Evolutionary conservation across 2,329 filamentous ascomycete genomes (phyloP).

Genomic region (Lasiodiplodia gonubiensis): DNA sequence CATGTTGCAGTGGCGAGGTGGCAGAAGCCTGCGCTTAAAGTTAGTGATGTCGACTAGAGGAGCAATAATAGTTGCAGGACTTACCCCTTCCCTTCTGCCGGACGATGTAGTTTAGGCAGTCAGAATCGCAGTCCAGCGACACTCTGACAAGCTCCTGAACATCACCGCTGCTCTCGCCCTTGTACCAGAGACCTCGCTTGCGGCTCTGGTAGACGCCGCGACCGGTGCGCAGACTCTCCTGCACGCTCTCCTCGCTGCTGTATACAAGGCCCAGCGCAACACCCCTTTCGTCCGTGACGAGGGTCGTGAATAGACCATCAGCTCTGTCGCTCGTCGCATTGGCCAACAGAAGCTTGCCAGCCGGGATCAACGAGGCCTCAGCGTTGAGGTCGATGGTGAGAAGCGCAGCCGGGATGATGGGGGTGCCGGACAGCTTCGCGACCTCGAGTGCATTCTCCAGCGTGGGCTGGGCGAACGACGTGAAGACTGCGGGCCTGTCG

Average conservation of each 20-base stretch:
- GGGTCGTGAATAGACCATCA: slow-evolving; percentile 85
- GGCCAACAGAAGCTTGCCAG: slow-evolving; percentile 72
- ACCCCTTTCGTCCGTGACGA: slow-evolving; percentile 88
- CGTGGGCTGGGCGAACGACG: slow-evolving; percentile 52
- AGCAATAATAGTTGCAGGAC: slow-evolving; percentile 20
- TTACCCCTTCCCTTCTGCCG: slow-evolving; percentile 79
- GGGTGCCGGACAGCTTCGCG: slow-evolving; percentile 60
- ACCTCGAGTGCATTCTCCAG: slow-evolving; percentile 50
- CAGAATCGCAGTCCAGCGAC: slow-evolving; percentile 89
- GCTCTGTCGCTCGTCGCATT: slow-evolving; percentile 80
- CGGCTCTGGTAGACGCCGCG: slow-evolving; percentile 93
- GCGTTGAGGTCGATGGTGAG: slow-evolving; percentile 71
- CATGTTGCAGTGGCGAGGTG: slow-evolving; percentile 91
- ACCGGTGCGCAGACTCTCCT: slow-evolving; percentile 81
- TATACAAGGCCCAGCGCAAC: slow-evolving; percentile 89
- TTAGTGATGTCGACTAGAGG: not conserved
- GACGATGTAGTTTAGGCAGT: slow-evolving; percentile 89
- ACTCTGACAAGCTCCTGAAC: slow-evolving; percentile 87
- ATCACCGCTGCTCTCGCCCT: slow-evolving; percentile 92
- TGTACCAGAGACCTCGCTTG: slow-evolving; percentile 95
- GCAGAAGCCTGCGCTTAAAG: slow-evolving; percentile 71
- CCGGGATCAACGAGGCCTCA: slow-evolving; percentile 65
- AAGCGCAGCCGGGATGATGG: slow-evolving; percentile 72
- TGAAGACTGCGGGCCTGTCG: slow-evolving; percentile 56
- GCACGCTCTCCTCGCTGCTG: slow-evolving; percentile 88